These are phyloP conservation scores for Pestalotiopsis sp. DNA, from an alignment of 2,329 filamentous ascomycete species.

Conservation along the genomic window DNA sequence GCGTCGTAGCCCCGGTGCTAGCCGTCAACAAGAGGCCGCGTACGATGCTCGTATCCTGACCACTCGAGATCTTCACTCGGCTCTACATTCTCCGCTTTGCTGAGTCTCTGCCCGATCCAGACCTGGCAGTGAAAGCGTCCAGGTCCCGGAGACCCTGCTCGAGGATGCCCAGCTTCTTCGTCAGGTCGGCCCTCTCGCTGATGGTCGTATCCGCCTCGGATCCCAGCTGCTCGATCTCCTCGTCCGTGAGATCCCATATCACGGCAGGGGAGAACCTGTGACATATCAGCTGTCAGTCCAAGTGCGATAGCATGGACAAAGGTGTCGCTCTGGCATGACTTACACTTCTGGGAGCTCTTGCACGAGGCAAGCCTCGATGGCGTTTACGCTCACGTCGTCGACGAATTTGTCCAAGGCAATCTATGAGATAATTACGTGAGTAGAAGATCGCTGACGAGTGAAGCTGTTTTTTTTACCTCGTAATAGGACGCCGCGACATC, in stretches of 20 bases:
- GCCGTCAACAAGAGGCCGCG: background rate
- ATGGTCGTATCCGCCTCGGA: constrained; percentile 25
- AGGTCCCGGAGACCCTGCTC: constrained; percentile 25
- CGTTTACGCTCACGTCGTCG: constrained; percentile 27
- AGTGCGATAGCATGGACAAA: too few relatives aligned
- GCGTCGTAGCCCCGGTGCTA: background rate
- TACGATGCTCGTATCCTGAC: background rate
- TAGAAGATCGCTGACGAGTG: background rate
- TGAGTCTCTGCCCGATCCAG: background rate
- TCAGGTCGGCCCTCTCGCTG: constrained; percentile 18
- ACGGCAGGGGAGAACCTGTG: constrained; percentile 22
- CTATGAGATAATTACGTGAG: constrained; percentile 8
- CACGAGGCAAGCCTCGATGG: constrained; percentile 26
- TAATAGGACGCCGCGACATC: background rate
- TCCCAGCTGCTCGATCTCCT: constrained; percentile 24
- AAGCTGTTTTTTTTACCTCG: background rate
- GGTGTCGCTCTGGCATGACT: background rate
- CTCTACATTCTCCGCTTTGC: too few relatives aligned
- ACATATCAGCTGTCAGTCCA: background rate
- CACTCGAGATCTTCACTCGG: background rate
- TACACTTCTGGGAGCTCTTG: constrained; percentile 28
- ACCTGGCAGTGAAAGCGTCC: constrained; percentile 23
- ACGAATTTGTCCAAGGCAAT: constrained; percentile 26
- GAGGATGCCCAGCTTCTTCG: constrained; percentile 22
- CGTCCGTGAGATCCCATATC: constrained; percentile 25